Evolutionary conservation across 176 grass and related monocot genomes (phyloP).

Genomic region (Neostapfia colusana): DNA sequence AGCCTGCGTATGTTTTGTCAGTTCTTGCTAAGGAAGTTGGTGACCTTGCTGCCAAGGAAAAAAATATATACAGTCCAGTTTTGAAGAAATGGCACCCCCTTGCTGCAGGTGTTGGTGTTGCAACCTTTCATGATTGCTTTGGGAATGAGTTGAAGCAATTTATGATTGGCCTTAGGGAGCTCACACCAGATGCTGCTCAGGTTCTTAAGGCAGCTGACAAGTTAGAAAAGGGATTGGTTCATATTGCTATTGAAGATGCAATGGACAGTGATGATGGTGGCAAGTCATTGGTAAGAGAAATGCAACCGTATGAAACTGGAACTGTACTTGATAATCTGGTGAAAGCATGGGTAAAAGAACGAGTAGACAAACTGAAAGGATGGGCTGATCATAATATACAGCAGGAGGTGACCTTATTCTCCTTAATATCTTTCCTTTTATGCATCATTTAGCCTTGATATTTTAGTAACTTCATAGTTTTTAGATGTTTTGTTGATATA

Average conservation of each 20-base stretch:
- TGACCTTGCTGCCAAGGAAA: slow-evolving; percentile 76
- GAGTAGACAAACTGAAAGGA: slow-evolving; percentile 56
- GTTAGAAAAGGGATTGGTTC: slow-evolving; percentile 75
- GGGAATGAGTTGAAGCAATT: slow-evolving; percentile 80
- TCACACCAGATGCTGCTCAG: slow-evolving; percentile 69
- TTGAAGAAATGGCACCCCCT: slow-evolving; percentile 81
- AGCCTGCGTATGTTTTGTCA: slow-evolving; percentile 49
- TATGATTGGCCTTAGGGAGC: slow-evolving; percentile 44
- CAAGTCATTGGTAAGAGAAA: slow-evolving; percentile 70
- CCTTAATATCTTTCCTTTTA: too few species aligned
- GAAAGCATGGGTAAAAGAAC: slow-evolving; percentile 69
- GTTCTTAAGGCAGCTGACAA: slow-evolving; percentile 77
- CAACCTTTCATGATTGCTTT: slow-evolving; percentile 75
- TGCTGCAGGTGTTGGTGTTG: slow-evolving; percentile 66
- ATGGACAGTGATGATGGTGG: slow-evolving; percentile 65
- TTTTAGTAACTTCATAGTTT: background rate
- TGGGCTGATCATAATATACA: slow-evolving; percentile 64
- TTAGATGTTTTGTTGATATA: background rate
- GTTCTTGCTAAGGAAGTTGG: slow-evolving; percentile 79
- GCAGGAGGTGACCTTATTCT: slow-evolving; percentile 62
- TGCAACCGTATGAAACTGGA: slow-evolving; percentile 81
- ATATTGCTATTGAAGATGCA: slow-evolving; percentile 79
- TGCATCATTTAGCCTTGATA: too few species aligned
- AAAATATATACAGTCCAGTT: slow-evolving; percentile 75
- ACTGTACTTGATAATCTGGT: slow-evolving; percentile 65